Conservation (phyloP, 1,284 basidiomycete genomes). For the Papiliotrema terrestris region DNA sequence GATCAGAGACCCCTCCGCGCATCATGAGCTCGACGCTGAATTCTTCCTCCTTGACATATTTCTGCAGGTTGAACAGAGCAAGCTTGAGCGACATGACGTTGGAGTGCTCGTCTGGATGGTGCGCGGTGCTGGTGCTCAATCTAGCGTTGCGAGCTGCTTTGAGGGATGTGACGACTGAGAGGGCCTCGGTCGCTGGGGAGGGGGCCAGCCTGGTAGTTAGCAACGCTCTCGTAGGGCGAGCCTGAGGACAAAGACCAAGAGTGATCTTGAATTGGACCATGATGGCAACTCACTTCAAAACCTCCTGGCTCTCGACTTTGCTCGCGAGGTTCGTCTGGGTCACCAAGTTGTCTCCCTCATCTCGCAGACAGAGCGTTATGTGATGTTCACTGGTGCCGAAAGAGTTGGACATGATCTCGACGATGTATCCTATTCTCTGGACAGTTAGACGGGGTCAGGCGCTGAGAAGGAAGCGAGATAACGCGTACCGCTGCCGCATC, state of each 20-base stretch:
- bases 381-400: constrained; percentile 78
- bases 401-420: constrained; percentile 46
- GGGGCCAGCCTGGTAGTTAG: constrained; percentile 31
- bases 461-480: not conserved
- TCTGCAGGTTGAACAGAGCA: constrained; percentile 67
- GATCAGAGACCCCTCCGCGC: constrained; percentile 66
- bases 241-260: no score
- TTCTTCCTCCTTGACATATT: constrained; percentile 82
- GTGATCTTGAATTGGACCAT: not conserved
- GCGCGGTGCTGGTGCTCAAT: not conserved
- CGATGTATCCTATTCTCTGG: constrained; percentile 40
- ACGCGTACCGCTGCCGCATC: constrained; percentile 42
- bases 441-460: not conserved
- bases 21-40: constrained; percentile 80
- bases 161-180: constrained; percentile 36
- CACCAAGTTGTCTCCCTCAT: constrained; percentile 83
- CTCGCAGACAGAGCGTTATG: constrained; percentile 76
- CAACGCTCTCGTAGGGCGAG: no score
- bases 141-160: constrained; percentile 11
- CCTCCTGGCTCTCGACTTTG: constrained; percentile 73
- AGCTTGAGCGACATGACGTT: constrained; percentile 46
- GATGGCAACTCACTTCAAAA: constrained; percentile 68
- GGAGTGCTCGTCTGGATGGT: not conserved
- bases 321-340: constrained; percentile 78
- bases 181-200: constrained; percentile 40